Evolutionary conservation across 768 basidiomycete genomes (phyloP).

Genomic region (Butyriboletus loyo): DNA sequence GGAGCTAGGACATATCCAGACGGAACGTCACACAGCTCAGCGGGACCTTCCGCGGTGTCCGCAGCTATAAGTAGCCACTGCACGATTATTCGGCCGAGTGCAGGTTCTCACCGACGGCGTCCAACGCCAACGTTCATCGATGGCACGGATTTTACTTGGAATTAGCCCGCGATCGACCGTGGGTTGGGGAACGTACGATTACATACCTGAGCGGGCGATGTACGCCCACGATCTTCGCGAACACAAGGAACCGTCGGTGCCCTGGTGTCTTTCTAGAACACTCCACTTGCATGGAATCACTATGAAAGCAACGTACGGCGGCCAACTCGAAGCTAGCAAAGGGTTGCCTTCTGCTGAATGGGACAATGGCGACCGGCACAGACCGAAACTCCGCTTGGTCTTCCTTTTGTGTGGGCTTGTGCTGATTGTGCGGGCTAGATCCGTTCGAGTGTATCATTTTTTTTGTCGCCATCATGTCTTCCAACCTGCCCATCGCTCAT

Average conservation of each 20-base stretch:
- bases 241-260: neutral
- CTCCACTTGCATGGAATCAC: neutral
- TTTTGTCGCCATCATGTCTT: constrained; percentile 53
- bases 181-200: no score
- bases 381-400: constrained; percentile 36
- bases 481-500: constrained; percentile 60
- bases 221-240: no score
- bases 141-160: neutral
- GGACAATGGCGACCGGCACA: no score
- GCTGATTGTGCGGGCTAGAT: constrained; percentile 24
- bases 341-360: no score
- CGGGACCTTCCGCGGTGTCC: neutral
- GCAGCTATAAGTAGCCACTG: neutral
- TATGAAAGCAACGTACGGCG: no score
- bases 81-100: neutral
- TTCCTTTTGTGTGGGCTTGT: constrained; percentile 21
- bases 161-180: no score
- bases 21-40: neutral
- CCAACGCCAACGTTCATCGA: no score
- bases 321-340: no score
- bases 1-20: neutral
- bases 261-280: neutral
- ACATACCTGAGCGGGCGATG: no score
- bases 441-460: constrained; percentile 18
- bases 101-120: neutral